Evolutionary conservation across 768 basidiomycete genomes (phyloP), one percentile per base, ranked within the genome.

Genomic region (Heimioporus sp.): DNA sequence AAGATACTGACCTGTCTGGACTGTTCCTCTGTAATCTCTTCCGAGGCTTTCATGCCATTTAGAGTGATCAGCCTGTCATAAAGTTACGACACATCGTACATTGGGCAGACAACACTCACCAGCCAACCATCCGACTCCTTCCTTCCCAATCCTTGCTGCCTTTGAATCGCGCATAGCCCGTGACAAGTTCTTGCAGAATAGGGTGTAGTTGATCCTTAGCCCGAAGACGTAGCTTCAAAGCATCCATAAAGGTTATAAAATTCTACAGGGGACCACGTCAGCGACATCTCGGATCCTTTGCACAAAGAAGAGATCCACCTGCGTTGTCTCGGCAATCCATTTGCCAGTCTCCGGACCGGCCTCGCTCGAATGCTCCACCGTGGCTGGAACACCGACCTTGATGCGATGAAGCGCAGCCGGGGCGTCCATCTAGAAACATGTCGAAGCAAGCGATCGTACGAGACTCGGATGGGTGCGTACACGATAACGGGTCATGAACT

Each of bases 171-270:
- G 94, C 90, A 65, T 94, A 98, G 7, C 91, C 87, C 2, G 89
- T 90, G 58, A 98, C 92, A n/a, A 99, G 82, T 59, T 96, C 97
- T 57, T 96, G 92, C 40, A 98, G 67, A 54, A 97, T 83, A 0
- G 95, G 94, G 67, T 98, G 95, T 3, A 99, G 77, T 62, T 97
- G 93, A 63, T 98, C 97, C 67, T 98, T 99, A 4, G 97, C 96
- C n/a, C 93, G 82, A 60, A 98, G 73, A 10, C 88, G 85, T 45
- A 98, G 77, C 64, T 94, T 95, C 24, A 98, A 77, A 1, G 94
- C 96, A 60, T 99, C 97, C 92, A 98, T 97, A 58, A 98, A 95
- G 0, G 96, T 98, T 58, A 99, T 98, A 56, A 98, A 99, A 67
- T 86, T 89, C 93, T 98, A 61, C 1, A 51, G n/a, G 41, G 37